Base-by-base conservation (phyloP, 192 early-diverging fungal genomes). In the Geranomyces variabilis region DNA sequence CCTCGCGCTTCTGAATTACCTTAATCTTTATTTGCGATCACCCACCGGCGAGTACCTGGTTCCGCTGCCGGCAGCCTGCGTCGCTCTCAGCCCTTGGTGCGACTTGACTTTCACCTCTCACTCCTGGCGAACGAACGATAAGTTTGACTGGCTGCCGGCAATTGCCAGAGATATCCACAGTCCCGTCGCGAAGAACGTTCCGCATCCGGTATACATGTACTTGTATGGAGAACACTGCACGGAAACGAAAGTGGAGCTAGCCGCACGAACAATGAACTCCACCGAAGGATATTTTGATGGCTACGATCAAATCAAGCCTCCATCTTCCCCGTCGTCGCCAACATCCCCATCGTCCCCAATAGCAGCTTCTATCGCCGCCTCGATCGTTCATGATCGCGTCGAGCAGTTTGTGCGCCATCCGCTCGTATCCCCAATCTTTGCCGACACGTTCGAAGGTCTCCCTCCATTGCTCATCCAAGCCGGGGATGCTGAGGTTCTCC, bases 381-480 rank as follows among this genome's bases (percentile, higher is more conserved):
- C 41, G 56, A 33, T 51, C n/a, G 63, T 79, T 21, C 69, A 68
- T 43, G 71, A 76, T 44, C 56, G 46, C 0, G 53, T 76, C 0
- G 76, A 77, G 48, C 64, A 68, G 43, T 73, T 80, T 56, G 77
- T 77, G 26, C 36, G 74, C 1, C 82, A 84, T 51, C 82, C 82
- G 0, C 65, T 84, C 1, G 71, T 84, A 0, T 77, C 75, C 0
- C 82, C 82, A n/a, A 73, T 84, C 17, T 81, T 67, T 70, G 74
- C 73, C 31, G 69, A 70, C 1, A 70, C 77, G n/a, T 70, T 75
- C 22, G 47, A 28, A 12, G 75, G 72, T 21, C 69, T 84, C 45
- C 76, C 76, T 13, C 82, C 82, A 17, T 64, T 81, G 29, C 69
- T 81, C 65, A 70, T 84, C 34, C 79, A 79, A 69, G 67, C 77